These are phyloP conservation scores for Cyanodermella asteris DNA, from an alignment of 2,329 filamentous ascomycete species.

Conservation along the genomic window DNA sequence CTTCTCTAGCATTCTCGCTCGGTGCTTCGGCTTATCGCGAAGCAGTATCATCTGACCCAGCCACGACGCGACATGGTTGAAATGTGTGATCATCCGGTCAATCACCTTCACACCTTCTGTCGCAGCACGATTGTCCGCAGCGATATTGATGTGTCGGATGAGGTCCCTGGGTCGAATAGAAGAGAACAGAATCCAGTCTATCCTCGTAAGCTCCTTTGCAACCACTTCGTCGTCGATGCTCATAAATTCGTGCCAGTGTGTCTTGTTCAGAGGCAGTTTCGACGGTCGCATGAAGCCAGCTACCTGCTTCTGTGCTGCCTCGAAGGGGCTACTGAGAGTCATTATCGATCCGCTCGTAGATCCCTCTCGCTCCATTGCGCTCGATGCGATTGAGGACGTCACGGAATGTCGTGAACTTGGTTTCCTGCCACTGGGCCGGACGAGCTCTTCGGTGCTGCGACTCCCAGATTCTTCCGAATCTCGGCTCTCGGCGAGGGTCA, in stretches of 20 bases:
- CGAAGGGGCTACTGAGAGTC: constrained; percentile 41
- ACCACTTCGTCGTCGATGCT: constrained; percentile 65
- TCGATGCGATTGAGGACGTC: constrained; percentile 18
- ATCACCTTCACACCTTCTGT: constrained; percentile 65
- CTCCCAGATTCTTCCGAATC: constrained; percentile 3
- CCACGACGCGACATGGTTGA: constrained; percentile 68
- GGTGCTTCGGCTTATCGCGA: constrained; percentile 87
- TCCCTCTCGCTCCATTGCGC: constrained; percentile 17
- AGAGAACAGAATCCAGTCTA: constrained; percentile 97
- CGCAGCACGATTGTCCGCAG: constrained; percentile 46
- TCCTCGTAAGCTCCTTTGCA: constrained; percentile 76
- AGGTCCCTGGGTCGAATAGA: constrained; percentile 84
- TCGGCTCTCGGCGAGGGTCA: constrained; percentile 4
- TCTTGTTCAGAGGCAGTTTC: constrained; percentile 52
- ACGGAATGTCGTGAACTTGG: constrained; percentile 18
- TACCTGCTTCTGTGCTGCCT: constrained; percentile 64
- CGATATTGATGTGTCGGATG: constrained; percentile 70
- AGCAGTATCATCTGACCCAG: constrained; percentile 68
- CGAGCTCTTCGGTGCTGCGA: constrained; percentile 12
- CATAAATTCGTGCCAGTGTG: constrained; percentile 81
- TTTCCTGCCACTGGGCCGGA: no score
- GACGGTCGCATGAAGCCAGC: constrained; percentile 47
- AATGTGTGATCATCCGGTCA: constrained; percentile 83
- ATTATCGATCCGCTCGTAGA: constrained; percentile 16
- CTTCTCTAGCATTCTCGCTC: constrained; percentile 77